Evolutionary conservation across 345 rosid species (phyloP), one percentile per base, ranked within the genome.

Genomic region (Gossypium australe): DNA sequence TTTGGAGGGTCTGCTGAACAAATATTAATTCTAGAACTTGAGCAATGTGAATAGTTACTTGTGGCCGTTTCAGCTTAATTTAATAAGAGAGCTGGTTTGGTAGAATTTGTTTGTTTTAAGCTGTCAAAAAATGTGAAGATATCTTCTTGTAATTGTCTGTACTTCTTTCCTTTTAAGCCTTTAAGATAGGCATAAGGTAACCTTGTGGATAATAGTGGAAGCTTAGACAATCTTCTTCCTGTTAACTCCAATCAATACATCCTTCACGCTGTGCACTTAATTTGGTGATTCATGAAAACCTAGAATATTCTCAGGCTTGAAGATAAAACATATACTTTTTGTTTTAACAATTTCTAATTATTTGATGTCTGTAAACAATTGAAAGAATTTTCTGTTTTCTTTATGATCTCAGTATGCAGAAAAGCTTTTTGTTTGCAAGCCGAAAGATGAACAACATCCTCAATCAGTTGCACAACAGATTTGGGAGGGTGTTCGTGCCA

Each of bases 401-500:
- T 79, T 63, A 34, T 67, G 29, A 17, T 78, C 57, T 56, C 91
- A 96, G 99, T 96, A 96, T 86, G 97, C 97, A 10, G 97, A 89
- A 73, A 94, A 94, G 89, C 75, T 92, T 61, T 92, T 88, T 85
- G 86, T 96, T 76, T 88, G 97, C 80, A 90, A 85, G 79, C 87
- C 87, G 7, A 90, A 86, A 79, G 94, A 93, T 56, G 77, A 80
- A 3, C 86, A 85, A 9, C 79, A 81, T 80, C 80, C 86, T 63
- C 87, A 81, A 51, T 70, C 92, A 65, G 83, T 84, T 63, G 86
- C 86, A 16, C 93, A 87, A 47, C 94, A 87, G 80, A 86, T 96
- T 71, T 87, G 94, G 97, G 99, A 96, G 25, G 98, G 86, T 71
- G 97, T 94, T 63, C 86, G 90, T 78, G 83, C 86, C 41, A 94